Percentiles rank a stretch among this genome's conserved stretches.
Conservation (phyloP, 345 rosid genomes). For the Tarenaya hassleriana region DNA sequence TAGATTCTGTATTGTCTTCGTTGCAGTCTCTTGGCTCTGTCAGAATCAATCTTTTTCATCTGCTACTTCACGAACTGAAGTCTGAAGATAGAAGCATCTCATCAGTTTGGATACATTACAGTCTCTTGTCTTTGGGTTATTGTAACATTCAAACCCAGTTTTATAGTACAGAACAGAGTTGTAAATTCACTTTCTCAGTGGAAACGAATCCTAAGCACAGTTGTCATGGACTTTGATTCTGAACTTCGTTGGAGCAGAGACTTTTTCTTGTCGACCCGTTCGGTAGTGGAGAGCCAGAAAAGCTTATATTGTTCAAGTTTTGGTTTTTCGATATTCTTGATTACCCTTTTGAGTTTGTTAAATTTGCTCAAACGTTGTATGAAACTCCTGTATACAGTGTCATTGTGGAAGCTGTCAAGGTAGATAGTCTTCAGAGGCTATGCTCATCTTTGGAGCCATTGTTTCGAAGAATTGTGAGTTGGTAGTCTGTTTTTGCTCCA, state of each 20-base stretch:
- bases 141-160: too few species aligned
- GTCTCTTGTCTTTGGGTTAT: too few species aligned
- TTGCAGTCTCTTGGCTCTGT: too few species aligned
- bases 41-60: too few species aligned
- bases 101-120: too few species aligned
- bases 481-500: background rate
- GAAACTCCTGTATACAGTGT: constrained; percentile 50
- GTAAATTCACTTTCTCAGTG: too few species aligned
- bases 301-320: background rate
- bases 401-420: constrained; percentile 91
- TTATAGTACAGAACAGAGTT: too few species aligned
- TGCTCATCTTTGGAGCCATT: constrained; percentile 94
- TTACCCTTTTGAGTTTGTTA: constrained; percentile 1
- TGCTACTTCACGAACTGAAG: too few species aligned
- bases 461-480: constrained; percentile 81
- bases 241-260: constrained; percentile 9
- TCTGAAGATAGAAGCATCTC: too few species aligned
- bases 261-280: background rate
- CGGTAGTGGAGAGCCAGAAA: background rate
- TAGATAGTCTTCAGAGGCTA: constrained; percentile 83
- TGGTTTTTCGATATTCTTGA: constrained; percentile 4
- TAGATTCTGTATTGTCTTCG: background rate
- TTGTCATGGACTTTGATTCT: background rate
- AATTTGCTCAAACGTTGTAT: constrained; percentile 20
- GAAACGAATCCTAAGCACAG: constrained; percentile 1